Percentiles rank a stretch among this genome's conserved stretches.
phyloP scores from a whole-genome alignment of 2,329 filamentous ascomycete genomes.

The Xylaria digitata region DNA sequence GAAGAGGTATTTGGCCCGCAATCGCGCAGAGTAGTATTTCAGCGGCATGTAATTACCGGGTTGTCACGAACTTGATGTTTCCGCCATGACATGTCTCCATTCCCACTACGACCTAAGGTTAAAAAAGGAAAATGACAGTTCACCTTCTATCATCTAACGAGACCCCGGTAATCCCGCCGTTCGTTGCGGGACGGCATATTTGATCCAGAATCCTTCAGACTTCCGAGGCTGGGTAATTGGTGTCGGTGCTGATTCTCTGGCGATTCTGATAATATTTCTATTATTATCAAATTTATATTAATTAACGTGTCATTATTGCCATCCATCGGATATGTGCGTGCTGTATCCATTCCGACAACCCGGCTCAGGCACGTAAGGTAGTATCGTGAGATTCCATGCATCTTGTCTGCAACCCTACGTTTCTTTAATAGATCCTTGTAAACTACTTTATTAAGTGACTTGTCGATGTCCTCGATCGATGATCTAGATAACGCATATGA shows the following conservation, averaged over 20 bases:
- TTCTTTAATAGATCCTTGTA: slow-evolving; percentile 1
- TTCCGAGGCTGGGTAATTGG: background rate
- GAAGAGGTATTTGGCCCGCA: background rate
- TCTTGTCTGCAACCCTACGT: background rate
- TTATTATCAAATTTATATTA: background rate
- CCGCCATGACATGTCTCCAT: background rate
- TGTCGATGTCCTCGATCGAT: slow-evolving; percentile 27
- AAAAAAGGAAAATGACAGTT: slow-evolving; percentile 9
- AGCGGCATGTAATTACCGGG: background rate
- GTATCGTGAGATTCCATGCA: background rate
- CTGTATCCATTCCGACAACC: slow-evolving; percentile 26
- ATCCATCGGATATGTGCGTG: slow-evolving; percentile 14
- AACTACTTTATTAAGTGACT: slow-evolving; percentile 11
- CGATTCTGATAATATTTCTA: slow-evolving; percentile 1
- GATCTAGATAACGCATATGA: slow-evolving; percentile 21
- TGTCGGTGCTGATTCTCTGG: background rate
- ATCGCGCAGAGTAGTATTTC: slow-evolving; percentile 17
- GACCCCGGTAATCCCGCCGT: slow-evolving; percentile 2
- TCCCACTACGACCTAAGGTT: background rate
- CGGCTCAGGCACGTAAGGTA: background rate
- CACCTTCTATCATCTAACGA: background rate
- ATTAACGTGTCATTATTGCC: background rate
- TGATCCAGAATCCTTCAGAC: background rate
- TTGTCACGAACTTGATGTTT: slow-evolving; percentile 1
- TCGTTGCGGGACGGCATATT: slow-evolving; percentile 5